Evolutionary conservation across 1,284 basidiomycete species (phyloP).

Genomic region (Ganoderma leucocontextum): DNA sequence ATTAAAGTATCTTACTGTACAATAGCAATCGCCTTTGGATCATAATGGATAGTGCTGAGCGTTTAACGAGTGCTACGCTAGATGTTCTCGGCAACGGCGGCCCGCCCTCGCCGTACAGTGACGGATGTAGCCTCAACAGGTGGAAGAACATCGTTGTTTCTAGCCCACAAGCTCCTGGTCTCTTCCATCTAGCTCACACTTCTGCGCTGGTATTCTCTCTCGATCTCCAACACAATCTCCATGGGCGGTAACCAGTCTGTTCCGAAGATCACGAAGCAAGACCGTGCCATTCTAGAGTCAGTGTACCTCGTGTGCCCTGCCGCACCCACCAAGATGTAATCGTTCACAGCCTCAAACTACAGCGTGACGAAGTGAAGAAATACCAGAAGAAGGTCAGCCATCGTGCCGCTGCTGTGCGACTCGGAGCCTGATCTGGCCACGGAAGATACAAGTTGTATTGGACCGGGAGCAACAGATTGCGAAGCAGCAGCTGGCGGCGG

Average conservation of each 20-base stretch:
- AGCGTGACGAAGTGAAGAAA: constrained; percentile 94
- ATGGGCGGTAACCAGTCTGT: constrained; percentile 83
- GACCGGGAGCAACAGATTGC: constrained; percentile 93
- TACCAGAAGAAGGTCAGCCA: constrained; percentile 89
- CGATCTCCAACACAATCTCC: constrained; percentile 16
- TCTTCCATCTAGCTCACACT: constrained; percentile 3
- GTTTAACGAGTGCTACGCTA: too few relatives aligned
- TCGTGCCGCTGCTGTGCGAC: not conserved
- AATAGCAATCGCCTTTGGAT: not conserved
- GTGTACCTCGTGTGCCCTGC: constrained; percentile 43
- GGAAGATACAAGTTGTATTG: constrained; percentile 86
- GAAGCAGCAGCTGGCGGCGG: constrained; percentile 79
- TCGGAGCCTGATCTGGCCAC: not conserved
- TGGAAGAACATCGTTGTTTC: not conserved
- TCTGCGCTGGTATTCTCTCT: not conserved
- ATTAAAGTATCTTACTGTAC: not conserved
- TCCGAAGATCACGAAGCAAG: constrained; percentile 92
- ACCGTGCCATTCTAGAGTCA: constrained; percentile 93
- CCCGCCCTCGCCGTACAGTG: not conserved
- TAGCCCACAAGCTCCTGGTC: not conserved
- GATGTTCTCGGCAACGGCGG: not conserved
- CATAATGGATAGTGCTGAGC: too few relatives aligned
- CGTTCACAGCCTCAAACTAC: constrained; percentile 82
- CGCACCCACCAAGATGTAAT: constrained; percentile 27
- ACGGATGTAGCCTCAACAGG: not conserved